These are phyloP conservation scores for Uromyces viciae-fabae DNA, from an alignment of 1,284 basidiomycete genomes.

Conservation along the genomic window DNA sequence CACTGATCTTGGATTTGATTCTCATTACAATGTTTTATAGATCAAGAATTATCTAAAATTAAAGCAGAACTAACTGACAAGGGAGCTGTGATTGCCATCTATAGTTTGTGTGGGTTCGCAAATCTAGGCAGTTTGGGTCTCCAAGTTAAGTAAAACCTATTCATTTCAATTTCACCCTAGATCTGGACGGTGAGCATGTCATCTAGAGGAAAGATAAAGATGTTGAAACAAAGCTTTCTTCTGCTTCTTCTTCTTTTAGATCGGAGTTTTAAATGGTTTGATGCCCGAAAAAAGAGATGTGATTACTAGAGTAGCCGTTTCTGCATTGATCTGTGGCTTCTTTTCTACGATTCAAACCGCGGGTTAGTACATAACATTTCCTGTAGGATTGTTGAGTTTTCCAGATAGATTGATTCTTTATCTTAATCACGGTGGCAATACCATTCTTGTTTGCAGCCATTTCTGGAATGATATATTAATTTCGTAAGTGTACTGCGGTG, in stretches of 20 bases:
- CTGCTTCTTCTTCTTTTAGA: not conserved
- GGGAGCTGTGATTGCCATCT: slow-evolving; percentile 72
- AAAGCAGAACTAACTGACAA: slow-evolving; percentile 65
- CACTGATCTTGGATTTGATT: too few species aligned
- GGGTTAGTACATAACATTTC: slow-evolving; percentile 45
- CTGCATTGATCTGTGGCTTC: slow-evolving; percentile 52
- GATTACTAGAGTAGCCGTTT: slow-evolving; percentile 36
- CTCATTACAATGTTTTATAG: too few species aligned
- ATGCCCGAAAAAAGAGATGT: not conserved
- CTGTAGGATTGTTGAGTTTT: not conserved
- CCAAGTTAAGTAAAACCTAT: slow-evolving; percentile 57
- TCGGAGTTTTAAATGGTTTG: slow-evolving; percentile 32
- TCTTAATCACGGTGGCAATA: not conserved
- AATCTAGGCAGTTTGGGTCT: slow-evolving; percentile 75
- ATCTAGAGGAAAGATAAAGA: not conserved
- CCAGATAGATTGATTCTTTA: not conserved
- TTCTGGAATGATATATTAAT: slow-evolving; percentile 36
- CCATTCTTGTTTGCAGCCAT: slow-evolving; percentile 1
- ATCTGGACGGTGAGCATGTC: not conserved
- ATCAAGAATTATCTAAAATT: slow-evolving; percentile 29
- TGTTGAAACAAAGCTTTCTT: not conserved
- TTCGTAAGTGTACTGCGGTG: too few species aligned
- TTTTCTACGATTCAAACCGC: slow-evolving; percentile 56
- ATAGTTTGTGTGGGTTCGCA: slow-evolving; percentile 83
- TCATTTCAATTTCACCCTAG: not conserved